Evolutionary conservation across 2,329 filamentous ascomycete species (phyloP), one percentile per base, ranked within the genome.

Genomic region (Colletotrichum tropicale): DNA sequence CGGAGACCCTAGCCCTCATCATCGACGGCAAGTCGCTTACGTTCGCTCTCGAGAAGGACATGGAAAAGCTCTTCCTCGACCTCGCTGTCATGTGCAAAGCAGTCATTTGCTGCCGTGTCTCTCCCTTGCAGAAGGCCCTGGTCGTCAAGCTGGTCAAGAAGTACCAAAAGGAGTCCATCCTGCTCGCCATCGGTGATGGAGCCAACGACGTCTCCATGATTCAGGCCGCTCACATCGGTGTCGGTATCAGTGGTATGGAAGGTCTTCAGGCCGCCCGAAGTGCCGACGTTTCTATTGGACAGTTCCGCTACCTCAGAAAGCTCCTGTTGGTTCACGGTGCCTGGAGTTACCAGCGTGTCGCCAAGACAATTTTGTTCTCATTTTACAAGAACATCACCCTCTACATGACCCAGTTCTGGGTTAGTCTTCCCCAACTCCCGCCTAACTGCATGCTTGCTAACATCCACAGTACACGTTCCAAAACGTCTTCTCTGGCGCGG

Each of bases 141-240:
- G 97, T 99, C 26, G 97, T 99, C 79, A 99, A 99, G 88, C 92
- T 98, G 78, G 97, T 99, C 82, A 99, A 98, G 86, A 95, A 96
- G 79, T 91, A 92, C 79, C 95, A 98, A 83, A 91, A 97, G 79
- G 95, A 98, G 83, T 92, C 95, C 15, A 96, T 99, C 79, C 92
- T 98, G 69, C 92, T 99, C 66, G 97, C 97, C 67, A 98, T 99
- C 83, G 97, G 97, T 79, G 97, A 99, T 81, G 97, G 97, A 78
- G 97, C 97, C 62, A 99, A 99, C 86, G 97, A 99, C 82, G 97
- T 99, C n/a, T 98, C 96, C 21, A 99, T 99, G 97, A 99, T 99
- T 71, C 97, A 99, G 87, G 97, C 97, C 13, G 97, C 97, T 15
- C 97, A 99, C 83, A 98, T 99, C 78, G 97, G 97, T 78, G 95